Evolutionary conservation across 805 yeast species (phyloP).

Genomic region (Metschnikowia peoriensis): DNA sequence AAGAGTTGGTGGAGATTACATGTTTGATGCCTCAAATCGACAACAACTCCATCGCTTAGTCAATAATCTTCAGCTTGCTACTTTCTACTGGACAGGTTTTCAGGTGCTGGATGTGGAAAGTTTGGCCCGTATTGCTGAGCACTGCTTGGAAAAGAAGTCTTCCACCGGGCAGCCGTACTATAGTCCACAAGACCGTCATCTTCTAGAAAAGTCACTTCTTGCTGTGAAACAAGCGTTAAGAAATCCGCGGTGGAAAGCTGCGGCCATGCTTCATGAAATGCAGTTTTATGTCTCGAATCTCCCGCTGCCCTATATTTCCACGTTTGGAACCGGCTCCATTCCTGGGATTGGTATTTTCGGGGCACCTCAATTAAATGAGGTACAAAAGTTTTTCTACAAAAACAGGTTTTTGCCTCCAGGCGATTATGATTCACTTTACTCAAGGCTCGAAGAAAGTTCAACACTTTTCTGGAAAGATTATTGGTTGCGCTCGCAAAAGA

Average conservation of each 20-base stretch:
- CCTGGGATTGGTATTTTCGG: conserved; percentile 48
- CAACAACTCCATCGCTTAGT: conserved; percentile 54
- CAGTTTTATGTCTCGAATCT: conserved; percentile 49
- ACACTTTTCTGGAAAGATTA: conserved; percentile 52
- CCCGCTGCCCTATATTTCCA: conserved; percentile 38
- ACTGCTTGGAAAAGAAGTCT: conserved; percentile 39
- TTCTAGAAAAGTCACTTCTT: conserved; percentile 45
- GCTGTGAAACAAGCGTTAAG: conserved; percentile 49
- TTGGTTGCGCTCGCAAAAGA: conserved; percentile 45
- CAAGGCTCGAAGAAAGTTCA: conserved; percentile 33
- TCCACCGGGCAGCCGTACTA: conserved; percentile 26
- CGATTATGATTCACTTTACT: conserved; percentile 25
- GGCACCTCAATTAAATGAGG: conserved; percentile 53
- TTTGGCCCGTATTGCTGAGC: conserved; percentile 47
- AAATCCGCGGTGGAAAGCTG: conserved; percentile 57
- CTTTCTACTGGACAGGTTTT: conserved; percentile 77
- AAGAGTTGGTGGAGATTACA: conserved; percentile 62
- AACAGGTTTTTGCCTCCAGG: conserved; percentile 43
- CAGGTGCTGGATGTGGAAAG: conserved; percentile 55
- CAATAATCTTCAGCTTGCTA: conserved; percentile 60
- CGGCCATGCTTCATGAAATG: conserved; percentile 65
- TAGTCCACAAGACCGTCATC: conserved; percentile 33
- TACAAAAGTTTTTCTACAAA: conserved; percentile 54
- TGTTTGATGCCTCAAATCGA: conserved; percentile 64
- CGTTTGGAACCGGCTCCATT: conserved; percentile 43